Evolutionary conservation across 2,329 filamentous ascomycete species (phyloP).

Genomic region (Fusarium floridanum): DNA sequence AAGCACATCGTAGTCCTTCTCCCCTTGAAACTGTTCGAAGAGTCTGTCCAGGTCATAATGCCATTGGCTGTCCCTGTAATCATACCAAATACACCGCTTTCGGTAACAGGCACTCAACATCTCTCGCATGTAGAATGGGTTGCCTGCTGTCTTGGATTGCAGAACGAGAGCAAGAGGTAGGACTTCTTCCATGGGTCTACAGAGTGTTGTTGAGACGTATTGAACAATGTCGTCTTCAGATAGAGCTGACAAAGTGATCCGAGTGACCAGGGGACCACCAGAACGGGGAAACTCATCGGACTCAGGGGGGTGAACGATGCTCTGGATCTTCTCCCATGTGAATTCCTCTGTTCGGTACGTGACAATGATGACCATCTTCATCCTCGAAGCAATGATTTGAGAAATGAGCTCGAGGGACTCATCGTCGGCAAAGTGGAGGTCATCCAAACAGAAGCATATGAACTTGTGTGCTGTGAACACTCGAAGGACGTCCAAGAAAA

Average conservation of each 20-base stretch:
- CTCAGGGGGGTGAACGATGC: slow-evolving; percentile 66
- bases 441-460: slow-evolving; percentile 89
- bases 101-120: slow-evolving; percentile 90
- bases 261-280: slow-evolving; percentile 72
- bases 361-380: slow-evolving; percentile 86
- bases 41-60: slow-evolving; percentile 87
- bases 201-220: slow-evolving; percentile 86
- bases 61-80: slow-evolving; percentile 86
- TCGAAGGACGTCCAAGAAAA: slow-evolving; percentile 86
- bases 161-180: slow-evolving; percentile 85
- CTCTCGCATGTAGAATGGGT: slow-evolving; percentile 91
- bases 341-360: slow-evolving; percentile 80
- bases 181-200: slow-evolving; percentile 78
- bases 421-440: slow-evolving; percentile 89
- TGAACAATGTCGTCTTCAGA: slow-evolving; percentile 83
- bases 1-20: slow-evolving; percentile 82
- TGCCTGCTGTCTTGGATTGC: slow-evolving; percentile 89
- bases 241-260: slow-evolving; percentile 79
- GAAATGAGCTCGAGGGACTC: slow-evolving; percentile 88
- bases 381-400: slow-evolving; percentile 81
- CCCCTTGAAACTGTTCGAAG: slow-evolving; percentile 85
- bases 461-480: slow-evolving; percentile 87
- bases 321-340: slow-evolving; percentile 66
- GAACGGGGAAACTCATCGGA: slow-evolving; percentile 62
- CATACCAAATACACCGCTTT: slow-evolving; percentile 91